Conservation (phyloP, 2,329 filamentous ascomycete genomes). For the Alternaria sp. region DNA sequence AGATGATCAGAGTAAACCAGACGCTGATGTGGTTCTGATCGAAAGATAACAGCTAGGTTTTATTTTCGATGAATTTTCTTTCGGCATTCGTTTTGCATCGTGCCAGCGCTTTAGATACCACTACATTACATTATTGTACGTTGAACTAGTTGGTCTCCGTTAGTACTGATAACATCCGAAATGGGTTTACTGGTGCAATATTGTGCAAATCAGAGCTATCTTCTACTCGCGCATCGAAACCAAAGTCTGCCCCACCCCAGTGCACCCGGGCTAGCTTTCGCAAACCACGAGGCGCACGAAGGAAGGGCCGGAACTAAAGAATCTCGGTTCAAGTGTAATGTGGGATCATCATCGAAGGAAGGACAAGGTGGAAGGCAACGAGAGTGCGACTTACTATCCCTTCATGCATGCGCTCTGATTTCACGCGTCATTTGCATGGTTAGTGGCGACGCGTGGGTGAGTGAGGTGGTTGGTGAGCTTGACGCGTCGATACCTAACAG, state of each 20-base stretch:
- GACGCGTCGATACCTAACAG: not conserved
- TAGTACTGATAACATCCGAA: not conserved
- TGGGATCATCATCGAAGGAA: slow-evolving; percentile 12
- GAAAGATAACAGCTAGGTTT: not conserved
- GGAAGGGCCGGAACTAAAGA: not conserved
- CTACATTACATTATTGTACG: not conserved
- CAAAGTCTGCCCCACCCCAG: not conserved
- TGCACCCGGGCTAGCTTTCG: slow-evolving; percentile 12
- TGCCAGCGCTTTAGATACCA: not conserved
- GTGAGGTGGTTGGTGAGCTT: not conserved
- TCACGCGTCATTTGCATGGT: not conserved
- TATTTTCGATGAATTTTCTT: not conserved
- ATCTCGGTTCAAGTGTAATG: slow-evolving; percentile 25
- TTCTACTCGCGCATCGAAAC: slow-evolving; percentile 21
- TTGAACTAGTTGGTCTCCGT: not conserved
- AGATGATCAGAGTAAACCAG: not conserved
- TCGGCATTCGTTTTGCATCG: not conserved
- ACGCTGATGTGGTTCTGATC: not conserved
- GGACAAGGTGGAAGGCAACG: not conserved
- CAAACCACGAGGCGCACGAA: slow-evolving; percentile 13
- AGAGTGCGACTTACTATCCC: not conserved
- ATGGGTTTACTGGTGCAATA: not conserved
- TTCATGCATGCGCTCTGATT: not conserved
- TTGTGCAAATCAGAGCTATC: slow-evolving; percentile 19
- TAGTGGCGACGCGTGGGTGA: not conserved